Evolutionary conservation across 192 early-diverging fungal species (phyloP), one percentile per base, ranked within the genome.

Genomic region (Rhizophagus clarus): DNA sequence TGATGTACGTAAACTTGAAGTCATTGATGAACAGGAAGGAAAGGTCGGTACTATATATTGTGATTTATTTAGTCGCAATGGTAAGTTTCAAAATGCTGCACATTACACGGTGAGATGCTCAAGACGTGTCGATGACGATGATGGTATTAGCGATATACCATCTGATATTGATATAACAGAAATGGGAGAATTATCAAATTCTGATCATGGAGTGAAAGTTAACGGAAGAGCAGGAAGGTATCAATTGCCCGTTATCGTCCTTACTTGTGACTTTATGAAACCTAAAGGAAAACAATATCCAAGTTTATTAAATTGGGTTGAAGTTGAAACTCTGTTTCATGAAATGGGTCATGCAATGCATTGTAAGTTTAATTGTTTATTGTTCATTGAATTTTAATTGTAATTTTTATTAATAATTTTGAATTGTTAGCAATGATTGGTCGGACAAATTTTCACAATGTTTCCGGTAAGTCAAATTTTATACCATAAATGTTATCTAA

Each of bases 321-420:
- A 98, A 80, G 93, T 98, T 32, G 97, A 98, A 82, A 99, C 98
- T 0, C 83, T 98, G 3, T 99, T 98, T 85, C 98, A 99, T 83
- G 98, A 99, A 77, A 98, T 98, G 96, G 98, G 98, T 4, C 98
- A 99, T 80, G 98, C 97, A 3, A 95, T 99, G 93, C 96, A 98
- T 83, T 99, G 85, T 86, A 81, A 81, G 85, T 81, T 24, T 29
- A 14, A 32, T 42, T 24, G 4, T 11, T 76, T 6, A 37, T 26
- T 62, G 1, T n/a, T 29, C 24, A 62, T 42, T 42, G 8, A 76
- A 51, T 11, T 28, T 45, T 32, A 26, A 37, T 8, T 61, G 20
- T 45, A 17, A 22, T 42, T 24, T 62, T 29, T 24, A 60, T 42
- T 75, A 2, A 61, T 40, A 32, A 70, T 29, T 61, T n/a, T 4